A percentile compares a stretch with the other conserved stretches of the same genome.
Conservation (phyloP, 2,329 filamentous ascomycete genomes). For the Arthrocladium fulminans region DNA sequence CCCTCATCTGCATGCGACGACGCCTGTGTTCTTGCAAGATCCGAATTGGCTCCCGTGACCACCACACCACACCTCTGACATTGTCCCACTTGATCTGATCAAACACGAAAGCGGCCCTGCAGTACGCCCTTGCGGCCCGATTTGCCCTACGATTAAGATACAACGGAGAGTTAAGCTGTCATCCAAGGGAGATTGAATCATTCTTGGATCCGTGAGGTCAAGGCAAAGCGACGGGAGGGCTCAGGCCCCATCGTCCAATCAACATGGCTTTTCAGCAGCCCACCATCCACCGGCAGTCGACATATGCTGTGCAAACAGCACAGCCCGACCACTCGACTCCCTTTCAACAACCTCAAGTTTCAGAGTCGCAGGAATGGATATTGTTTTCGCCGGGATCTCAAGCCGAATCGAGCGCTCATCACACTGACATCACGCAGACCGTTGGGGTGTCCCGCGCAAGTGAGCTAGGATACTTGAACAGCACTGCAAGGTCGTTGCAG, state of each 20-base stretch:
- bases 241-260: conserved; percentile 1
- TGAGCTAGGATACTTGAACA: conserved; percentile 71
- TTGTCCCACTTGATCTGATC: no score
- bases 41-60: no score
- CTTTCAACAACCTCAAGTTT: conserved; percentile 28
- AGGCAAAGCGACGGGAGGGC: background rate
- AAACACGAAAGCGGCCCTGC: no score
- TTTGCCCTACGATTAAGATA: no score
- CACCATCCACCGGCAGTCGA: background rate
- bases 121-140: no score
- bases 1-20: no score
- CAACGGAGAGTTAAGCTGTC: no score
- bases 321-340: background rate
- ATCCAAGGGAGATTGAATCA: background rate
- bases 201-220: background rate
- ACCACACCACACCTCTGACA: no score
- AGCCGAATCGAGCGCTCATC: conserved; percentile 55
- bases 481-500: conserved; percentile 52
- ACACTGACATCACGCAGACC: conserved; percentile 57
- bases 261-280: conserved; percentile 9
- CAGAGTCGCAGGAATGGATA: conserved; percentile 88
- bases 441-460: conserved; percentile 65
- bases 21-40: no score
- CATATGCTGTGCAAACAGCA: background rate
- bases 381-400: conserved; percentile 70